A percentile compares a stretch with the other conserved stretches of the same genome.
These are phyloP conservation scores for Carex kokanica DNA, from an alignment of 176 grass and related monocot species.

Conservation along the genomic window DNA sequence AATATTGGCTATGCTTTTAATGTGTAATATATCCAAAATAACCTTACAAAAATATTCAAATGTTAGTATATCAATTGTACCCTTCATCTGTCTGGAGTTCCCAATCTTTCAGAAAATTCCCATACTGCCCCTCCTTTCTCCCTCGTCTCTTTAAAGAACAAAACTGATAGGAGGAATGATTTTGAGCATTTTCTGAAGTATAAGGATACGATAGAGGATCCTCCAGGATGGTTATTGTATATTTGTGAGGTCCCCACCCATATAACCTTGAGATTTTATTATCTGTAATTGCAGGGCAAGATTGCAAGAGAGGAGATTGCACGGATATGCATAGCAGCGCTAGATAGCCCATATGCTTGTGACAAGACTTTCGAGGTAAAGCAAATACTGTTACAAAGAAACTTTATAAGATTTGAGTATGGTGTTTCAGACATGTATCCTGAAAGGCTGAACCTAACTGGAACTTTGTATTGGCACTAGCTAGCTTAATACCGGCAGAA, in stretches of 20 bases:
- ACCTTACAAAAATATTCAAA: background rate
- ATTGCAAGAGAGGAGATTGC: constrained; percentile 89
- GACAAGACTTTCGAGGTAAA: constrained; percentile 92
- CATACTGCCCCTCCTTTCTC: background rate
- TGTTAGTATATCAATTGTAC: background rate
- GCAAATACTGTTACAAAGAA: constrained; percentile 8
- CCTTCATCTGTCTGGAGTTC: background rate
- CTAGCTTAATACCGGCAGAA: background rate
- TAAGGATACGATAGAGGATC: background rate
- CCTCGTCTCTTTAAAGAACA: background rate
- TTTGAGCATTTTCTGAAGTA: background rate
- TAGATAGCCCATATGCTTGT: constrained; percentile 69
- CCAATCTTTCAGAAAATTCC: background rate
- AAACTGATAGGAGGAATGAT: background rate
- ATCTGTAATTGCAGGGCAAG: constrained; percentile 65
- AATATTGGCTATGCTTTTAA: background rate
- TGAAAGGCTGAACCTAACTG: background rate
- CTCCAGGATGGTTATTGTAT: background rate
- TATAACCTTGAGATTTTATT: constrained; percentile 3
- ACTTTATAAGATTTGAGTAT: background rate
- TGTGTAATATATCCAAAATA: background rate
- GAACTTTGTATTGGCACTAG: background rate
- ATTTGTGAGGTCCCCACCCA: background rate
- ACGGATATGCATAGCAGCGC: constrained; percentile 66
- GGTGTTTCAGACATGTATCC: background rate